Evolutionary conservation across 768 basidiomycete genomes (phyloP), one percentile per base, ranked within the genome.

Genomic region (Pleurotus sapidus): DNA sequence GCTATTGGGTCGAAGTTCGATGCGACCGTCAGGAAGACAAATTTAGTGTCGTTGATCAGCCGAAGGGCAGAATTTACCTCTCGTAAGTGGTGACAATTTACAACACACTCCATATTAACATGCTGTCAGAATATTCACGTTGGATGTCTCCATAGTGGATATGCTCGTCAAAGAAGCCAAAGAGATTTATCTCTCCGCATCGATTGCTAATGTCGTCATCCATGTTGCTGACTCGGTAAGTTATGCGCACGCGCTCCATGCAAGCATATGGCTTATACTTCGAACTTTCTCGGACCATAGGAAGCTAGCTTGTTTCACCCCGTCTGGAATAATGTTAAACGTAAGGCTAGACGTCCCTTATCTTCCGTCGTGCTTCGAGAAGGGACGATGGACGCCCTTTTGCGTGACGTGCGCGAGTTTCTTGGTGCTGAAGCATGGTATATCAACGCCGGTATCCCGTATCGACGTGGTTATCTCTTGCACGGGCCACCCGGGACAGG

Each of bases 401-500:
- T 84, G 3, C 66, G 72, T 25, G 84, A 86, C 57, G 78, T 78
- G 1, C 69, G 70, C 17, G 82, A 84, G 56, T 86, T 85, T 59
- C 61, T 85, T 15, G 68, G 70, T 17, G 71, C 76, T 5, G 82
- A 84, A 57, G 71, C 77, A 20, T 86, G 84, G 84, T 86, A 84
- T 60, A 60, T 70, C 38, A 73, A 77, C 40, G 77, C 80, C 0
- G 84, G 84, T 0, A 85, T 85, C 47, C 84, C 84, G 1, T 78
- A 84, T 60, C 73, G 80, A 7, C 70, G 84, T 25, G 84, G 84
- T 0, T 84, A 83, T 59, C 68, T 85, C n/a, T 68, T 86, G 4
- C 71, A 82, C 65, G 84, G 84, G 0, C 82, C 80, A 17, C 83
- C 84, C 15, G 83, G 84, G 11, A 84, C 81, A 5, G 84, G 84